phyloP scores from a whole-genome alignment of 169 alveolate species.

The Plasmodium falciparum region DNA sequence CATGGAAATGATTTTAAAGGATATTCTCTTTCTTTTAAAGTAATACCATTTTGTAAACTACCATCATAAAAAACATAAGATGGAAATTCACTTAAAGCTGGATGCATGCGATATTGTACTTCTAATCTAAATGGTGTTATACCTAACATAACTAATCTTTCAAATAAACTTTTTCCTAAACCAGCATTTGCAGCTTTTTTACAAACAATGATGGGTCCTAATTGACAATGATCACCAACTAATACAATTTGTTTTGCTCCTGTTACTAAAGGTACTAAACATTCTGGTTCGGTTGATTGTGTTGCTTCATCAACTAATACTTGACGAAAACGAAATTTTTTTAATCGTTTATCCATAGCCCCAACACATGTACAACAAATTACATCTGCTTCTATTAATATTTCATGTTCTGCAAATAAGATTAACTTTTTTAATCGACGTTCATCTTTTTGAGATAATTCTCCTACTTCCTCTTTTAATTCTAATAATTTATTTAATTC shows the following conservation, averaged over 20 bases:
- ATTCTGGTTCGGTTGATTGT: conserved; percentile 95
- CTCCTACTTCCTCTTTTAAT: conserved; percentile 89
- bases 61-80: conserved; percentile 96
- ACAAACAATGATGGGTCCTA: conserved; percentile 97
- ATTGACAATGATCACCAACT: conserved; percentile 97
- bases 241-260: conserved; percentile 94
- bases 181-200: conserved; percentile 91
- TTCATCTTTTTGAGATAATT: conserved; percentile 89
- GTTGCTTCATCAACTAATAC: conserved; percentile 97
- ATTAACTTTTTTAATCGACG: conserved; percentile 87
- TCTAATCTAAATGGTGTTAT: conserved; percentile 89
- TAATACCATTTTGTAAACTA: conserved; percentile 93
- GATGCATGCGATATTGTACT: conserved; percentile 98
- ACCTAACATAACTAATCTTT: conserved; percentile 83
- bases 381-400: conserved; percentile 85
- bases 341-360: conserved; percentile 94
- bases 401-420: conserved; percentile 90
- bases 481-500: conserved; percentile 81
- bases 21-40: conserved; percentile 90
- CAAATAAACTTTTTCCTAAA: conserved; percentile 92
- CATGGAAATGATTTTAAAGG: conserved; percentile 85
- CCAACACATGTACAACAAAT: conserved; percentile 92
- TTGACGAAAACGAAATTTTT: conserved; percentile 89
- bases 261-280: conserved; percentile 92
- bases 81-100: conserved; percentile 95